Conservation (phyloP, 805 yeast genomes). For the Komagataella pastoris region DNA sequence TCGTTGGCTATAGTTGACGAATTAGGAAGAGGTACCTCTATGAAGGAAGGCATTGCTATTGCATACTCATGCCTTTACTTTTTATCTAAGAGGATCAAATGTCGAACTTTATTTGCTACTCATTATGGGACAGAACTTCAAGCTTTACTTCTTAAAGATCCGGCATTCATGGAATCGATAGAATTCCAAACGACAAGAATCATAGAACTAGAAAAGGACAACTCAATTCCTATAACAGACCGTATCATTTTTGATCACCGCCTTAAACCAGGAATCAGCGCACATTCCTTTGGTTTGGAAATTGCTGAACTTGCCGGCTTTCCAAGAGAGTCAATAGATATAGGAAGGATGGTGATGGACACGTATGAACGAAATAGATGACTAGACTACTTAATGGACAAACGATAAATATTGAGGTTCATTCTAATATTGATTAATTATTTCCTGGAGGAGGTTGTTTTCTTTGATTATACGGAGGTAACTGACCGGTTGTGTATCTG, state of each 20-base stretch:
- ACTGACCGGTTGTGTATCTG: conserved; percentile 3
- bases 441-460: conserved; percentile 2
- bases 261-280: conserved; percentile 54
- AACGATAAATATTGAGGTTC: background rate
- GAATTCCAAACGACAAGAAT: background rate
- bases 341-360: conserved; percentile 27
- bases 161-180: background rate
- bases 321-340: conserved; percentile 41
- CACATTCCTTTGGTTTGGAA: conserved; percentile 61
- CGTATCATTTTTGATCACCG: conserved; percentile 37
- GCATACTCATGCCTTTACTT: conserved; percentile 65
- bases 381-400: no score
- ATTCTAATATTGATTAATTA: background rate
- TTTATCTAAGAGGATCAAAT: conserved; percentile 37
- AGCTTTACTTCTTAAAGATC: background rate
- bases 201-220: background rate
- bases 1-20: conserved; percentile 80
- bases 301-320: conserved; percentile 75
- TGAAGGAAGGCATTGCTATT: conserved; percentile 71
- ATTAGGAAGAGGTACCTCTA: conserved; percentile 83
- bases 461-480: conserved; percentile 1
- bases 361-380: background rate
- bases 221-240: conserved; percentile 12
- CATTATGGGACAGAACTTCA: conserved; percentile 56
- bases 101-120: conserved; percentile 80